Evolutionary conservation across 1,284 basidiomycete genomes (phyloP), one percentile per base, ranked within the genome.

Genomic region (Irpex rosettiformis): DNA sequence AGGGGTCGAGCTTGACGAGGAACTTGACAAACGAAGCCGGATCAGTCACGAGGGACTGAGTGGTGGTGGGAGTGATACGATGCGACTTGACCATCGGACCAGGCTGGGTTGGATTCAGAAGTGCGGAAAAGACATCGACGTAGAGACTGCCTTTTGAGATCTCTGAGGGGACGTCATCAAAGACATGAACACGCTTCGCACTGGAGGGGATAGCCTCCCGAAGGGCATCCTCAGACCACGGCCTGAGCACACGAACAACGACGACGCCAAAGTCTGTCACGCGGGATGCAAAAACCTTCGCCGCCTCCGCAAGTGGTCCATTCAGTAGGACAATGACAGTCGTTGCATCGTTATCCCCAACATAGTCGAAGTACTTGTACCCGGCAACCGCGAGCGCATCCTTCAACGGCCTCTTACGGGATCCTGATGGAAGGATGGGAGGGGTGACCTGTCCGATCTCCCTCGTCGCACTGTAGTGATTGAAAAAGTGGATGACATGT

Each of bases 401-500:
- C 28, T 73, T 67, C 49, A 88, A 58, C 55, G 58, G 75, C 58
- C 48, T 70, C 58, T 59, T 64, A 55, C 71, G 58, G 49, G 69
- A 64, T 58, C 72, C 70, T 10, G 69, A 58, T n/a, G 68, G 56
- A 48, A 75, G 63, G 42, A 72, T 67, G 52, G 66, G 56, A 62
- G 67, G 40, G 57, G 87, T 69, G 16, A 75, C 65, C 60, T 84
- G 81, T 11, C 89, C 84, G n/a, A 80, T 73, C 72, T 94, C 90
- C 21, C 92, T 84, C 52, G 85, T 75, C 45, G 83, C 77, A 63
- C 84, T 80, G 69, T 86, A 77, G 65, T 93, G 89, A 70, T 93
- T 89, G 69, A 93, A 93, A 40, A 94, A 73, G 70, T 92, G 91
- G 58, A 89, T 79, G 57, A 89, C 83, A 73, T 94, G 91, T 37